phyloP scores from a whole-genome alignment of 805 yeast species.

The Tanozyma kutaoensis region DNA sequence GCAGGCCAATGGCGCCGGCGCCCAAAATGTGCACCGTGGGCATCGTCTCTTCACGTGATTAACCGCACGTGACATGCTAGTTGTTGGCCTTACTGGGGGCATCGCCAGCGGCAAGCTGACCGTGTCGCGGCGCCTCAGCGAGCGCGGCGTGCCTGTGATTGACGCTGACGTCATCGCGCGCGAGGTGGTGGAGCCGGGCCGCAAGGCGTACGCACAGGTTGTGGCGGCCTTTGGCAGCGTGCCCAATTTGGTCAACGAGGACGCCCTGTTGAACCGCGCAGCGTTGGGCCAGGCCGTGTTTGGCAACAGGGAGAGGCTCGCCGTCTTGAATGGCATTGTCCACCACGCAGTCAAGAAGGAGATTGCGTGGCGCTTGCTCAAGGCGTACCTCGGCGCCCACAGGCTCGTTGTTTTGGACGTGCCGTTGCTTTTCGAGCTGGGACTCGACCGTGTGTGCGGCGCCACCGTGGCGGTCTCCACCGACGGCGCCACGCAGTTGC shows the following conservation, averaged over 20 bases:
- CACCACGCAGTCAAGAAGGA: slow-evolving; percentile 78
- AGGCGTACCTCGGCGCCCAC: slow-evolving; percentile 44
- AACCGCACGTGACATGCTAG: too few species aligned
- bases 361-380: slow-evolving; percentile 42
- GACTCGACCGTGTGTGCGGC: slow-evolving; percentile 62
- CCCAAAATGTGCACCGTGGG: slow-evolving; percentile 23
- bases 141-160: slow-evolving; percentile 44
- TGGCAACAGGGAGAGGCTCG: slow-evolving; percentile 45
- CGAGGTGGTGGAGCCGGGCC: slow-evolving; percentile 75
- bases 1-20: slow-evolving; percentile 39
- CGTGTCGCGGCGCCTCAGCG: slow-evolving; percentile 47
- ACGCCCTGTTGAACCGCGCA: slow-evolving; percentile 46
- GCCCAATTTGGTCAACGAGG: slow-evolving; percentile 32
- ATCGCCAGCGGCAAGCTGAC: slow-evolving; percentile 96
- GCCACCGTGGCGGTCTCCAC: slow-evolving; percentile 57
- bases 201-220: slow-evolving; percentile 53
- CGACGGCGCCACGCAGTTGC: slow-evolving; percentile 39
- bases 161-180: slow-evolving; percentile 91
- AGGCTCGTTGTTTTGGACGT: slow-evolving; percentile 70
- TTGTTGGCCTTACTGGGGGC: slow-evolving; percentile 95
- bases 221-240: slow-evolving; percentile 46
- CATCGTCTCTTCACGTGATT: too few species aligned
- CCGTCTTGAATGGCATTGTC: slow-evolving; percentile 55
- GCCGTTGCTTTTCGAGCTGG: slow-evolving; percentile 78
- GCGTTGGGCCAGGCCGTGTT: slow-evolving; percentile 74